These are phyloP conservation scores for Pseudocercospora pini-densiflorae DNA, from an alignment of 2,329 filamentous ascomycete species.

Conservation along the genomic window DNA sequence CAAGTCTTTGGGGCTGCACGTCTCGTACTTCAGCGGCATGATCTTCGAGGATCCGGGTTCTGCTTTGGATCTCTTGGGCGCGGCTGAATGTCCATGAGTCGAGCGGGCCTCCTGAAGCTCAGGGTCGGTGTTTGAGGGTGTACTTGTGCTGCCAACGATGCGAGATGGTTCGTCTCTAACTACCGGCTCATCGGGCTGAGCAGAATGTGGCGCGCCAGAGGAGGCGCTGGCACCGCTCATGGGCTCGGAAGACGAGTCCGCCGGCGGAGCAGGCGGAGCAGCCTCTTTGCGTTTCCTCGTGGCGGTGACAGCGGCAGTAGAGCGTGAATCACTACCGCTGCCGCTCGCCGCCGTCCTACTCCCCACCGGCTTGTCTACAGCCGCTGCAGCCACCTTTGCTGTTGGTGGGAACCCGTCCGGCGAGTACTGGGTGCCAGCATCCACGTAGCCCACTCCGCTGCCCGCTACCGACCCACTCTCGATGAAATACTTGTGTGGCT, in stretches of 20 bases:
- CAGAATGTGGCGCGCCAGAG: slow-evolving; percentile 24
- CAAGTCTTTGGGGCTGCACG: slow-evolving; percentile 81
- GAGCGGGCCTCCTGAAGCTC: slow-evolving; percentile 36
- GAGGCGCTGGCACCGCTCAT: slow-evolving; percentile 28
- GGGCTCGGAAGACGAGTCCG: slow-evolving; percentile 25
- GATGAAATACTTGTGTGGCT: slow-evolving; percentile 18
- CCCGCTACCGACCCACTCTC: slow-evolving; percentile 19
- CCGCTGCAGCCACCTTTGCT: slow-evolving; percentile 33
- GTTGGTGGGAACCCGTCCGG: slow-evolving; percentile 54
- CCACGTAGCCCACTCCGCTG: slow-evolving; percentile 39
- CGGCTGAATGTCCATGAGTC: slow-evolving; percentile 37
- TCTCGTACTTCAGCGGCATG: slow-evolving; percentile 78
- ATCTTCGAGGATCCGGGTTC: slow-evolving; percentile 55
- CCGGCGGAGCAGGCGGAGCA: slow-evolving; percentile 21
- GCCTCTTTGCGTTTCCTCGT: slow-evolving; percentile 37
- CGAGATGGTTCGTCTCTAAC: slow-evolving; percentile 20
- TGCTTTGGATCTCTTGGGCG: slow-evolving; percentile 54
- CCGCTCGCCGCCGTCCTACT: slow-evolving; percentile 9
- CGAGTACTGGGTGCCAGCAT: slow-evolving; percentile 61
- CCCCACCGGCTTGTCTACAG: slow-evolving; percentile 25
- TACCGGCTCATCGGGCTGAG: slow-evolving; percentile 18
- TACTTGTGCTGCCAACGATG: slow-evolving; percentile 12
- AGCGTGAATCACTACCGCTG: slow-evolving; percentile 5
- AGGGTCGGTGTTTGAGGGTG: slow-evolving; percentile 11
- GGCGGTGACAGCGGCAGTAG: background rate